Base-by-base conservation (phyloP, 73 alveolate species). In the Blepharisma stoltei region DNA sequence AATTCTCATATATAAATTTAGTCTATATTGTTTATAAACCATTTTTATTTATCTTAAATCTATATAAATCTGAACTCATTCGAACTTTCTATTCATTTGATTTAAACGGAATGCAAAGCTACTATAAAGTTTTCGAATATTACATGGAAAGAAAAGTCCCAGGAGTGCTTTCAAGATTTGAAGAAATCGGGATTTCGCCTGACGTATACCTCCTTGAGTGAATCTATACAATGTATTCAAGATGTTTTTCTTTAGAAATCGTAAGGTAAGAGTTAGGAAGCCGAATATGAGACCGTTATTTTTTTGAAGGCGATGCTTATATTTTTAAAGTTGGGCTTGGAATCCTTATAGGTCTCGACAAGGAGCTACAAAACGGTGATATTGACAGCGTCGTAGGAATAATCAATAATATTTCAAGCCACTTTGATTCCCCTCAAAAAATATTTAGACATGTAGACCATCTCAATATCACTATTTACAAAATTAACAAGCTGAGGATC, bases 321-420 rank as follows among this genome's bases (percentile, higher is more conserved):
- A 60, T 60, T 60, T 20, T 60, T 9, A 60, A 38, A 60, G 14
- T 60, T 60, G 73, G 73, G 73, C 73, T 60, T 60, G 73, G 46
- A 20, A 60, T 60, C 14, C 23, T 60, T 1, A 60, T 60, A 60
- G 14, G 38, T 25, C 11, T 60, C 3, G 46, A 25, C 11, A 60
- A 60, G 23, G 23, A 60, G 73, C 2, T 60, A 25, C n/a, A 20
- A 8, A 25, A 60, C 11, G 73, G 23, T 4, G 23, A 60, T 5
- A 60, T 60, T n/a, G 73, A 60, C 46, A 38, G 18, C 18, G 73
- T 60, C 1, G 73, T 38, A 14, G 23, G 49, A 14, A 25, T 25
- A 38, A 60, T 60, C 11, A 60, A 60, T 60, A 60, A 60, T 60
- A 18, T 60, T n/a, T 8, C 23, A 38, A 14, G 18, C 18, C 37